Evolutionary conservation across 768 basidiomycete species (phyloP), one percentile per base, ranked within the genome.

Genomic region (Leccinellum luteum): DNA sequence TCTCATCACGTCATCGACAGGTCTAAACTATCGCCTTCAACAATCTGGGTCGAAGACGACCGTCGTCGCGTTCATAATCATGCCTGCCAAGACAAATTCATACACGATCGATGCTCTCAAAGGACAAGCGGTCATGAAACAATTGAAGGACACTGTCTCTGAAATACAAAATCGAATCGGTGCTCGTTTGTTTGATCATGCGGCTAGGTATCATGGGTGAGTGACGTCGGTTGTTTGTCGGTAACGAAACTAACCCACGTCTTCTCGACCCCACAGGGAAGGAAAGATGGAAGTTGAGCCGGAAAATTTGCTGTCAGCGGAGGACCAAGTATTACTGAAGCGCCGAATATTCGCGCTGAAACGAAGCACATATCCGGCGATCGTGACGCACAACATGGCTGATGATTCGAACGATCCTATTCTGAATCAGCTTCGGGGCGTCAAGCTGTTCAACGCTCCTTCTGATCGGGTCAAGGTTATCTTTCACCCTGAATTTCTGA

Each of bases 351-450:
- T 97, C 69, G 97, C 97, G 6, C 84, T 99, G 57, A 96, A 94
- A 74, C 86, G 97, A 61, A 92, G 92, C 76, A 86, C 91, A 12
- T 84, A 94, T n/a, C 97, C 97, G 0, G 92, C 97, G 1, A 83
- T 99, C 44, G 89, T 89, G n/a, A 99, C 97, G 15, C 97, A 99
- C 78, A 99, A 99, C 76, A 98, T 98, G 97, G 85, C 82, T 23
- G 96, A 98, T 69, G 96, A 98, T 70, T 76, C 83, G 31, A 87
- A 75, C 65, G 97, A 99, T 69, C 97, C 97, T 6, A 92, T 99
- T 62, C 75, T 99, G 48, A 97, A 88, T 75, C 96, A 98, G 69
- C 90, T 99, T 60, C 86, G 97, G 17, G 85, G 92, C 25, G 94
- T 98, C 30, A 87, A 92, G 69, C 79, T 99, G 38, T 99, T 98